Base-by-base conservation (phyloP, 345 rosid genomes). In the Gossypium ekmanianum region DNA sequence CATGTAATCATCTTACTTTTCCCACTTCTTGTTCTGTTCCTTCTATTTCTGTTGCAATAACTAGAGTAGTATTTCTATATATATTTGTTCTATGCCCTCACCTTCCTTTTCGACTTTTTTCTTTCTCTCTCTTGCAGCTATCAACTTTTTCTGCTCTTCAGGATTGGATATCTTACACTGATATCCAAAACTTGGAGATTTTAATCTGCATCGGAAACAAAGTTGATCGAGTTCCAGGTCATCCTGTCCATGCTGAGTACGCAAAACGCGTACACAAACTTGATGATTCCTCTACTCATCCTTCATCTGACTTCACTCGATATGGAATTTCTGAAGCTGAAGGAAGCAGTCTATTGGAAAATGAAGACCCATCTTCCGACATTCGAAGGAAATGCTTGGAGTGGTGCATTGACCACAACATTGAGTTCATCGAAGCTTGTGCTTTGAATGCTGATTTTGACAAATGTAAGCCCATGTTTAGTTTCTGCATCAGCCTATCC, bases 341-440 rank as follows among this genome's bases (percentile, higher is more conserved):
- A 84, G 93, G 97, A 78, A 78, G 82, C 76, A 86, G 89, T 75
- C 81, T 94, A 57, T 80, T 94, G 79, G 89, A 83, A 75, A 84
- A 78, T 74, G 89, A 86, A 75, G 88, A 89, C 61, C 83, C 87
- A 41, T 75, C 90, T 0, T 74, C 59, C 67, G 89, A 87, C 72
- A 78, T 89, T 74, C 78, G 79, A 72, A 89, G 75, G 74, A 84
- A 84, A n/a, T 94, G 97, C 82, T 78, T 88, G 67, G 90, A 87
- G 59, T 92, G 98, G 98, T 94, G 97, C 81, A 55, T 27, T 12
- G 88, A 82, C 78, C 86, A 83, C 76, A 85, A 83, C 74, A 86
- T 94, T 74, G 98, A 94, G 83, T 94, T 89, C 74, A 78, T 94
- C 62, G 98, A 94, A 85, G 91, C 97, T 73, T 92, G 97, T 81